Conservation (phyloP, 768 basidiomycete genomes). For the Mycena epipterygia region DNA sequence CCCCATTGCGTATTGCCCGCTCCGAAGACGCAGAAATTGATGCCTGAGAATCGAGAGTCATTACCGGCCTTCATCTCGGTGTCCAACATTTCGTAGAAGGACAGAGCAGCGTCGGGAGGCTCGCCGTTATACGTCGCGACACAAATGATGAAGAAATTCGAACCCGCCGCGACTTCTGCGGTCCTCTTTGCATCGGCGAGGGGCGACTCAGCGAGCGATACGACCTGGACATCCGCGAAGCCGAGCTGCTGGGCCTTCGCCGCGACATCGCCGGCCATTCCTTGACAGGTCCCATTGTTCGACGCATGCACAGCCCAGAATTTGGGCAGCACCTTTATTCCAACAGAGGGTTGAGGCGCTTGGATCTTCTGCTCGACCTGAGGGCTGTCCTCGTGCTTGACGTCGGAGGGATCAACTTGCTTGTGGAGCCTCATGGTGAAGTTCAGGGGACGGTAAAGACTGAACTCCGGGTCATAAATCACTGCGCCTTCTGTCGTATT, state of each 20-base stretch:
- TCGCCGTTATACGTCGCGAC: constrained; percentile 37
- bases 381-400: not conserved
- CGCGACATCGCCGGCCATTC: constrained; percentile 31
- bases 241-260: constrained; percentile 29
- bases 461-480: constrained; percentile 34
- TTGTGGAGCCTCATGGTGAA: constrained; percentile 30
- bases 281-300: constrained; percentile 29
- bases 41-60: constrained; percentile 18
- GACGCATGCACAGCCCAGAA: constrained; percentile 34
- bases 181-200: constrained; percentile 22
- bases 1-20: constrained; percentile 36
- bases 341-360: constrained; percentile 23
- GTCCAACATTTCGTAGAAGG: constrained; percentile 30
- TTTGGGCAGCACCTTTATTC: constrained; percentile 9
- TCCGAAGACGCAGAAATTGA: constrained; percentile 33
- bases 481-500: constrained; percentile 32
- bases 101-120: constrained; percentile 28
- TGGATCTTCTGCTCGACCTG: constrained; percentile 4
- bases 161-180: not conserved
- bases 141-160: constrained; percentile 31
- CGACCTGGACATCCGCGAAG: constrained; percentile 28
- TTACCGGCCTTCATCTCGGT: constrained; percentile 27
- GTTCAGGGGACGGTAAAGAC: constrained; percentile 29
- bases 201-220: constrained; percentile 27
- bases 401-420: constrained; percentile 15